Percentiles rank a stretch among this genome's conserved stretches.
Conservation (phyloP, 208 protist species). For the Wallacemonas sp. region DNA sequence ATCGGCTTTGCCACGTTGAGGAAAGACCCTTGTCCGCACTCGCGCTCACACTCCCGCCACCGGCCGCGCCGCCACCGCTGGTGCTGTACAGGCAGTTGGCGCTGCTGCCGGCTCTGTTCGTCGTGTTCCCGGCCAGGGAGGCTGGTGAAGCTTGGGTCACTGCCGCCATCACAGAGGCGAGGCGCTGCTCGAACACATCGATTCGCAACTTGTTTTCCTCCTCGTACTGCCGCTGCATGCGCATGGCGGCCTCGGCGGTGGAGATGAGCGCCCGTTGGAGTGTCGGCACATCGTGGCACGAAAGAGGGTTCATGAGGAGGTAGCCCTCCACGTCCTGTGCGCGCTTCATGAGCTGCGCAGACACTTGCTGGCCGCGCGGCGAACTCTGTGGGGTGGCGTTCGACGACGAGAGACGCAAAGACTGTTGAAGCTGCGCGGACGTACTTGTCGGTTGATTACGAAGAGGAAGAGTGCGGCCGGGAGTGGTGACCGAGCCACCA, state of each 20-base stretch:
- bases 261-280: constrained; percentile 68
- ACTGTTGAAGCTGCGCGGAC: constrained; percentile 7
- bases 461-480: constrained; percentile 12
- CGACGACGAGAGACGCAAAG: constrained; percentile 4
- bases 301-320: constrained; percentile 55
- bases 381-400: constrained; percentile 6
- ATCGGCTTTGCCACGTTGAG: background rate
- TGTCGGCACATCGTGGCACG: constrained; percentile 38
- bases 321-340: constrained; percentile 46
- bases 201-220: constrained; percentile 48
- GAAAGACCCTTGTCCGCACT: background rate
- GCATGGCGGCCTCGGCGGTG: constrained; percentile 48
- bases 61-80: background rate
- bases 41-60: background rate
- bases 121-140: background rate
- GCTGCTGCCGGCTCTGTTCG: background rate
- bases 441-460: background rate
- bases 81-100: background rate
- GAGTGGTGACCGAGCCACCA: constrained; percentile 9
- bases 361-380: background rate
- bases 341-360: constrained; percentile 33
- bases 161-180: constrained; percentile 29
- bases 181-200: constrained; percentile 40
- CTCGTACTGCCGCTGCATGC: constrained; percentile 46
- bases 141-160: background rate